Evolutionary conservation across 1,284 basidiomycete species (phyloP).

Genomic region (Ceratobasidium sp.): DNA sequence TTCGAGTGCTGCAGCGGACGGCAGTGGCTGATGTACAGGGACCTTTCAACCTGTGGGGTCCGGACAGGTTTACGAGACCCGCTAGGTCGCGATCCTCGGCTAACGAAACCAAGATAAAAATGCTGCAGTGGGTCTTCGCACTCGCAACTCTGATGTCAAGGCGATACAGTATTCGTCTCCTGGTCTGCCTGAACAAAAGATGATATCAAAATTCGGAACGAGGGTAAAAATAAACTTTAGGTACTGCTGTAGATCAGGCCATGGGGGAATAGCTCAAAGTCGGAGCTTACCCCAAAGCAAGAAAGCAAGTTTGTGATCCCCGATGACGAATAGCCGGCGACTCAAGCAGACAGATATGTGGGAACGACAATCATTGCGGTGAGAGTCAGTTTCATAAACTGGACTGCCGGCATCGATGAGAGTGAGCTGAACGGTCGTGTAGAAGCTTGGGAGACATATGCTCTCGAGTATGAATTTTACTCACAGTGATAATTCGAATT

Average conservation of each 20-base stretch:
- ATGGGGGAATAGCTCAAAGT: neutral
- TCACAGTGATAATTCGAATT: slow-evolving; percentile 15
- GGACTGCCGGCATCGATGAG: neutral
- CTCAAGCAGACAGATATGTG: slow-evolving; percentile 23
- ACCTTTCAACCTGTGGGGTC: slow-evolving; percentile 21
- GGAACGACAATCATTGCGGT: slow-evolving; percentile 21
- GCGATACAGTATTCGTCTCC: neutral
- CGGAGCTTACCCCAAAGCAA: neutral
- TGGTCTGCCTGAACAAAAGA: slow-evolving; percentile 13
- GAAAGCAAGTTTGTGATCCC: slow-evolving; percentile 3
- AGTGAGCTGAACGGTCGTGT: neutral
- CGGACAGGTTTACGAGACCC: slow-evolving; percentile 4
- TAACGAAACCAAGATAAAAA: slow-evolving; percentile 4
- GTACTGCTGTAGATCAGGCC: slow-evolving; percentile 10
- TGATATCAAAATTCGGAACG: slow-evolving; percentile 14
- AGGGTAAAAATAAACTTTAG: slow-evolving; percentile 8
- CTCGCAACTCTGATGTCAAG: neutral
- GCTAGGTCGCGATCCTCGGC: slow-evolving; percentile 11
- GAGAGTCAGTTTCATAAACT: slow-evolving; percentile 4
- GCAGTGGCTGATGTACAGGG: slow-evolving; percentile 18
- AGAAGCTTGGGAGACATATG: slow-evolving; percentile 11
- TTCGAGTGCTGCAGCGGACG: slow-evolving; percentile 8
- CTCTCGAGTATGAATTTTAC: slow-evolving; percentile 9
- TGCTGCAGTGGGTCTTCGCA: neutral
- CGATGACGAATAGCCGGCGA: slow-evolving; percentile 17